phyloP scores from a whole-genome alignment of 768 basidiomycete species.

The Trametes gibbosa region DNA sequence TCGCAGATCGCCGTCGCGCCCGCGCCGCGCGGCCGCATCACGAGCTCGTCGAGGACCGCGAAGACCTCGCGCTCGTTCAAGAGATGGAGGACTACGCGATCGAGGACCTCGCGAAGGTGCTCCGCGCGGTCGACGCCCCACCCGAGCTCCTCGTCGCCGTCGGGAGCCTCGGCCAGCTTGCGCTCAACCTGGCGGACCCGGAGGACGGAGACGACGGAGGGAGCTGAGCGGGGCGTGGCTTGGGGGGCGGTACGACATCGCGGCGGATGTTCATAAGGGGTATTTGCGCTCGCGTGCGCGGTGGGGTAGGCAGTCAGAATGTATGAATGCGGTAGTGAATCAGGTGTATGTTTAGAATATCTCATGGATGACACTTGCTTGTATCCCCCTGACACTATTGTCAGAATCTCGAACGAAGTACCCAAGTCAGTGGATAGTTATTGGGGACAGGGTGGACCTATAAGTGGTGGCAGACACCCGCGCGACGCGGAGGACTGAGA shows the following conservation, averaged over 20 bases:
- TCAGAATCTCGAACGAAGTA: too few species aligned
- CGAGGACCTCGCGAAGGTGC: slow-evolving; percentile 74
- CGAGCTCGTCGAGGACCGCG: slow-evolving; percentile 50
- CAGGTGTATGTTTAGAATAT: too few species aligned
- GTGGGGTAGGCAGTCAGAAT: too few species aligned
- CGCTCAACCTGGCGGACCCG: slow-evolving; percentile 39
- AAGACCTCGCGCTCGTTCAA: slow-evolving; percentile 70
- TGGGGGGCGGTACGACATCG: neutral
- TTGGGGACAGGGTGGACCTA: too few species aligned
- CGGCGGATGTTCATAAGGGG: too few species aligned
- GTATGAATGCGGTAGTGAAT: too few species aligned
- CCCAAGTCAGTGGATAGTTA: too few species aligned
- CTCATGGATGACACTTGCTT: too few species aligned
- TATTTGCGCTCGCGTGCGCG: too few species aligned
- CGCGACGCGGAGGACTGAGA: too few species aligned
- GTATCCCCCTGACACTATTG: too few species aligned
- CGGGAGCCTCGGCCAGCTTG: slow-evolving; percentile 69
- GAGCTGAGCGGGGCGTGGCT: neutral
- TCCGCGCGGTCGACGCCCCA: slow-evolving; percentile 50
- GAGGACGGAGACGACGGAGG: slow-evolving; percentile 31
- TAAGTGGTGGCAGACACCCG: too few species aligned
- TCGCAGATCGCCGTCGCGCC: slow-evolving; percentile 67
- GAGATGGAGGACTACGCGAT: slow-evolving; percentile 83
- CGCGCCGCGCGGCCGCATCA: slow-evolving; percentile 40
- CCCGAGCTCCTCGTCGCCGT: slow-evolving; percentile 71